Evolutionary conservation across 1,139 yeast genomes (phyloP), one percentile per base, ranked within the genome.

Genomic region (Yamadazyma diddensiae): DNA sequence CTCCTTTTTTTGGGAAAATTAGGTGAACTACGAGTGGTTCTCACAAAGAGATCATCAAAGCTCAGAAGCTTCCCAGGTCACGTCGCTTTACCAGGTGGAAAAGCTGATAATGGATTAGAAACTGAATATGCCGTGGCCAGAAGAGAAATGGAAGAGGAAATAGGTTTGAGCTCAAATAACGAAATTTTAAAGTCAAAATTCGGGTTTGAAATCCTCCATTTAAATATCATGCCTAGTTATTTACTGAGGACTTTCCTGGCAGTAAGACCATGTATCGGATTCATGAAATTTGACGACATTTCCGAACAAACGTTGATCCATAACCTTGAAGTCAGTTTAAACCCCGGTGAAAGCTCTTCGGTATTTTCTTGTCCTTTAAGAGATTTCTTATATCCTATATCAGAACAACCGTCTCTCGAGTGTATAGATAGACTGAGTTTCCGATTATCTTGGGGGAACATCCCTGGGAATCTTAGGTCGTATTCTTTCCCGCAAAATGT

Each of bases 31-130:
- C 56, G 92, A 32, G 92, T 87, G 25, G 66, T 88, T 5, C 59
- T 88, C 36, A 87, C 96, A 2, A 81, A 82, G 49, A 60, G 96
- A 41, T 80, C 94, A 9, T 68, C 84, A 30, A 67, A 71, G 32
- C 62, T 88, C 46, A 66, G 80, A 28, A 75, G 74, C 34, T 88
- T 86, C 57, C 83, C 94, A 0, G 95, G 96, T 5, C 95, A 88
- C 52, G 83, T 86, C 10, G 83, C 95, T 3, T 63, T 88, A 14
- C 96, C 97, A 3, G 96, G 96, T 3, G 97, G 96, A 3, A 80
- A 79, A 50, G 84, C 92, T 5, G 95, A 87, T 52, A 54, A 49
- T 28, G 76, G 70, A 0, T 49, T 62, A 3, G 96, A 87, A 53
- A 55, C 76, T 11, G 85, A 82, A 40, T 82, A 83, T 70, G 70